Conservation (phyloP, 495 filamentous ascomycete genomes). For the Tetracladium marchalianum region DNA sequence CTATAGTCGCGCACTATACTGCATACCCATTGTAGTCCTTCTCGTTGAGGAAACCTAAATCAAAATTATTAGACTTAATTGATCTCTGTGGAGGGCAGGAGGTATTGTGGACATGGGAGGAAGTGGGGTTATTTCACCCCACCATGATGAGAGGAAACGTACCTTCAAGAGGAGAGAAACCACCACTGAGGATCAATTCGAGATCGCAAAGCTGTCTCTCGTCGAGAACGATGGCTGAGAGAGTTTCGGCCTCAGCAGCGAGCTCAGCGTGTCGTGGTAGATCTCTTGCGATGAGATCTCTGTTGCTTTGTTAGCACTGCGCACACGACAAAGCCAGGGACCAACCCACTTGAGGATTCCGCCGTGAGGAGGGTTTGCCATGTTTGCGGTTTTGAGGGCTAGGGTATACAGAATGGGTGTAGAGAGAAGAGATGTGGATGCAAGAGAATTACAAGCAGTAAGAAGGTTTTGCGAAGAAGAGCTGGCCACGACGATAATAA, state of each 20-base stretch:
- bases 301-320: slow-evolving; percentile 4
- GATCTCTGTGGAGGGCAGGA: not conserved
- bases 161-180: slow-evolving; percentile 97
- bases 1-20: not conserved
- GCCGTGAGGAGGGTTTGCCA: slow-evolving; percentile 80
- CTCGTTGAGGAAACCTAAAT: slow-evolving; percentile 88
- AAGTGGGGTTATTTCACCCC: slow-evolving; percentile 9
- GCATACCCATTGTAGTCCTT: slow-evolving; percentile 87
- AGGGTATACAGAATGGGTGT: not conserved
- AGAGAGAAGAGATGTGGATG: not conserved
- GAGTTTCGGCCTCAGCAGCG: slow-evolving; percentile 69
- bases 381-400: slow-evolving; percentile 12
- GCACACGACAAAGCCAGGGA: not conserved
- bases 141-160: slow-evolving; percentile 24
- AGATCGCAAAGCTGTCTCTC: slow-evolving; percentile 97
- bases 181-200: slow-evolving; percentile 90
- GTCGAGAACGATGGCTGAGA: slow-evolving; percentile 74
- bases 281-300: slow-evolving; percentile 86
- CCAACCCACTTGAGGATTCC: slow-evolving; percentile 69
- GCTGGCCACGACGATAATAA: not conserved
- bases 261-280: slow-evolving; percentile 65
- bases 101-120: not conserved
- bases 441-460: not conserved
- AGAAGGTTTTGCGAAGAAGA: slow-evolving; percentile 1
- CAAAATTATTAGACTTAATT: slow-evolving; percentile 6